A percentile compares a stretch with the other conserved stretches of the same genome.
Evolutionary conservation across 176 grass and related monocot species (phyloP).

Genomic region (Triticum urartu): DNA sequence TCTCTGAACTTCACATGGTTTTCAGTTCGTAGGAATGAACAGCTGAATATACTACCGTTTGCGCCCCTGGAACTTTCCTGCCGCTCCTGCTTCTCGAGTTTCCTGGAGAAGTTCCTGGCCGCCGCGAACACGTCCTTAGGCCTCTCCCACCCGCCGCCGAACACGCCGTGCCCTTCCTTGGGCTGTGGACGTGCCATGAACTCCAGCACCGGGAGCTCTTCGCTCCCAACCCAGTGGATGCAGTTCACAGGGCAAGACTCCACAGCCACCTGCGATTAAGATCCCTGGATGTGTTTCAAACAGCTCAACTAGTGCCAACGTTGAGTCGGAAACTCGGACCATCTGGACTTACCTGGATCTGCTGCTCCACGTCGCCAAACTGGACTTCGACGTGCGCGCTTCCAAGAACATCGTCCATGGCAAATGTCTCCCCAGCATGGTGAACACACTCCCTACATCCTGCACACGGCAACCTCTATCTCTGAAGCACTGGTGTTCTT

Average conservation of each 20-base stretch:
- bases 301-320: not conserved
- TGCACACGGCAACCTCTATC: not conserved
- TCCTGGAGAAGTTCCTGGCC: slow-evolving; percentile 40
- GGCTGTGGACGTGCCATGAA: slow-evolving; percentile 27
- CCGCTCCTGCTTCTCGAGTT: slow-evolving; percentile 19
- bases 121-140: slow-evolving; percentile 34
- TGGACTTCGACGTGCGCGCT: slow-evolving; percentile 55
- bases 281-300: not conserved
- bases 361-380: slow-evolving; percentile 43
- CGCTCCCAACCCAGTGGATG: slow-evolving; percentile 56
- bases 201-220: slow-evolving; percentile 44
- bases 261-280: slow-evolving; percentile 43
- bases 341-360: slow-evolving; percentile 43
- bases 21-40: slow-evolving; percentile 8
- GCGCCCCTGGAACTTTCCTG: not conserved
- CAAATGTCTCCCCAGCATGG: slow-evolving; percentile 49
- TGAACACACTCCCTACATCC: slow-evolving; percentile 65
- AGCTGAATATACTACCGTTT: not conserved
- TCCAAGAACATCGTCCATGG: slow-evolving; percentile 58
- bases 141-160: slow-evolving; percentile 44
- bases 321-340: not conserved
- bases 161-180: slow-evolving; percentile 46
- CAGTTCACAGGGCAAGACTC: slow-evolving; percentile 59
- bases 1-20: not conserved
- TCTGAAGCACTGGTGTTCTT: not conserved